Evolutionary conservation across 192 early-diverging fungal species (phyloP).

Genomic region (Dissophora ornata): DNA sequence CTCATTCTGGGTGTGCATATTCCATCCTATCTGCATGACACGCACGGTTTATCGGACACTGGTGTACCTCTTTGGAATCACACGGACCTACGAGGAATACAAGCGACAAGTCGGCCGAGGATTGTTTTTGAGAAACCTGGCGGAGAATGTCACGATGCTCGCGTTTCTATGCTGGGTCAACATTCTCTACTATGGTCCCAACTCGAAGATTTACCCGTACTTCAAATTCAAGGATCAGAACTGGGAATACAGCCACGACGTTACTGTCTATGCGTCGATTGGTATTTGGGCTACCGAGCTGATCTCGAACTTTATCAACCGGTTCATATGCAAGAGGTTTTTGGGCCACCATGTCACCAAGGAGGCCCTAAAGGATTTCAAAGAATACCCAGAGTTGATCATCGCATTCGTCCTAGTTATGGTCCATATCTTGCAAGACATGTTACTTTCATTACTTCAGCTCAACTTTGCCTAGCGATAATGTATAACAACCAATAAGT

Average conservation of each 20-base stretch:
- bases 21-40: constrained; percentile 80
- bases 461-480: constrained; percentile 64
- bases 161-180: constrained; percentile 77
- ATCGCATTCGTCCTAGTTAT: constrained; percentile 74
- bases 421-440: constrained; percentile 79
- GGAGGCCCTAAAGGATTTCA: constrained; percentile 76
- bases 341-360: constrained; percentile 68
- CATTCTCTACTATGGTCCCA: constrained; percentile 78
- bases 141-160: constrained; percentile 84
- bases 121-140: constrained; percentile 78
- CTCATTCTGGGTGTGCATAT: constrained; percentile 79
- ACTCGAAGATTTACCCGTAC: constrained; percentile 73
- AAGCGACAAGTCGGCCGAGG: constrained; percentile 74
- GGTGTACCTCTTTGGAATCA: constrained; percentile 66
- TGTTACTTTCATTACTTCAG: constrained; percentile 70
- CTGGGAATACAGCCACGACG: constrained; percentile 59
- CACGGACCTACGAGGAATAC: constrained; percentile 73
- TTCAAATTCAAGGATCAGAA: constrained; percentile 73
- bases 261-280: constrained; percentile 69
- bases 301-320: constrained; percentile 68
- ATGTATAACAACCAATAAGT: too few species aligned
- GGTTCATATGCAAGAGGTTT: constrained; percentile 67
- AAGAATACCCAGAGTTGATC: constrained; percentile 74
- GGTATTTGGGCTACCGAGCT: constrained; percentile 78
- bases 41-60: constrained; percentile 60